Base-by-base conservation (phyloP, 257 asterid genomes). In the Penstemon davidsonii region DNA sequence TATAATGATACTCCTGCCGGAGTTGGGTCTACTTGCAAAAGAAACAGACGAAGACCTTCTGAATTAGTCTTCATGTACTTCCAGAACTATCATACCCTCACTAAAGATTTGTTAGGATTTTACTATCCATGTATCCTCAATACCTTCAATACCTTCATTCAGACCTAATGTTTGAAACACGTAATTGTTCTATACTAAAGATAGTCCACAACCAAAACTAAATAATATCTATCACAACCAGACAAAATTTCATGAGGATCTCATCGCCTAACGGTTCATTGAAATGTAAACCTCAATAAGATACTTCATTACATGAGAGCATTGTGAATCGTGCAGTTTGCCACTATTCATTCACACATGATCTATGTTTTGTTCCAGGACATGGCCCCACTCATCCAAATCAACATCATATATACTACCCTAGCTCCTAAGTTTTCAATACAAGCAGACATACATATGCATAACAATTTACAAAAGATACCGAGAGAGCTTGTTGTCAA, bases 231-330 rank as follows among this genome's bases (percentile, higher is more conserved):
- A 39, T 63, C 59, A 49, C 7, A 54, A 37, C 49, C 6, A 7
- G 45, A 49, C 38, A 71, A 44, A 62, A 42, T 15, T 33, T 38
- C 64, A 43, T 8, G 54, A 19, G 41, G 62, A 64, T 55, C 52
- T 40, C 50, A 68, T 45, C 66, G 6, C 65, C 58, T 25, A 55
- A 7, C 12, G 7, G 47, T 67, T 67, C 70, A 42, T 43, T 33
- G 44, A 5, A 76, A 43, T 10, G 7, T 37, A 55, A 61, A 44
- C 42, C 8, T 66, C 49, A 7, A 60, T 53, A 33, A 13, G n/a
- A 49, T 13, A 55, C 55, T 38, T 62, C 43, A 10, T 39, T 41
- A 46, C 58, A 25, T 46, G 46, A 60, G 12, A 43, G 8, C 5
- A 55, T 11, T 55, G 41, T 42, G 40, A 45, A 43, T 8, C n/a